Evolutionary conservation across 805 yeast genomes (phyloP), one percentile per base, ranked within the genome.

Genomic region (Pachysolen tannophilus): DNA sequence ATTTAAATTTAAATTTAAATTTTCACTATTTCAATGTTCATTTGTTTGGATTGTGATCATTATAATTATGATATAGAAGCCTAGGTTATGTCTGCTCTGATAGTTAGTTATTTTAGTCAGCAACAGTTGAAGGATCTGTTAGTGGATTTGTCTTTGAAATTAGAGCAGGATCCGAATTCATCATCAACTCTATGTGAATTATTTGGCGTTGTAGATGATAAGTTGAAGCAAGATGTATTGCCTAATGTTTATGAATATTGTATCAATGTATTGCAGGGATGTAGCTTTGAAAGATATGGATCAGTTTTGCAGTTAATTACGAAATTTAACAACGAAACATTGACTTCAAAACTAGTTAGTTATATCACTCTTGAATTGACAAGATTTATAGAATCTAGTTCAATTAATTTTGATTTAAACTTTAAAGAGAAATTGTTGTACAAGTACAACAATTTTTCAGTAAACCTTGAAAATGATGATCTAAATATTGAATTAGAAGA

Each of bases 281-380:
- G 33, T 3, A 6, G 32, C 5, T 19, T 28, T 20, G 17, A 8
- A 11, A 28, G 39, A n/a, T 41, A 32, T 29, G 35, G 37, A 7
- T 30, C 32, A 6, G 32, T 48, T 17, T 32, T 45, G 15, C 32
- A 44, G 16, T 32, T 48, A 13, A 35, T 69, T 53, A 18, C 60
- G 43, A 40, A 53, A 45, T 35, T 58, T 47, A 20, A 63, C 35
- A 28, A 60, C 55, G 20, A 50, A 4, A 11, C 9, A 23, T 20
- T 33, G n/a, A 7, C 19, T 15, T 24, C 25, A 3, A 20, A 16
- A 9, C 10, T 37, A 9, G 21, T 32, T 5, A 17, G 16, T 3
- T 8, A 24, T 16, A 26, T 33, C n/a, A 7, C 20, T 9, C 6
- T 14, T n/a, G 8, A 14, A 2, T 26, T 35, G 8, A 10, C 28